Conservation (phyloP, 2,329 filamentous ascomycete genomes). For the Emergomyces orientalis region DNA sequence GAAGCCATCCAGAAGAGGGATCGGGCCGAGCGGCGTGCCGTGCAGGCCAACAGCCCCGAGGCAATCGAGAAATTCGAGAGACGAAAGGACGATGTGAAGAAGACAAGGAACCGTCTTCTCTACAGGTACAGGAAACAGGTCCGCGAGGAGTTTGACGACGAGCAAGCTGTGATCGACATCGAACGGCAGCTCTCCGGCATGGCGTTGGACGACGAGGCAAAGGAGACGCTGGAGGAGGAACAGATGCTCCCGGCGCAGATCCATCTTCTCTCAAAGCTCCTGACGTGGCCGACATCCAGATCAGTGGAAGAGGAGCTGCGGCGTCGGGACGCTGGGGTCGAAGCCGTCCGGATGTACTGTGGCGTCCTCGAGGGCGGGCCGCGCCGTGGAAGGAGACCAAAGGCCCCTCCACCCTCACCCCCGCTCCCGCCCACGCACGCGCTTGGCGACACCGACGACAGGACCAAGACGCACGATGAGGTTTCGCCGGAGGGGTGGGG, state of each 20-base stretch:
- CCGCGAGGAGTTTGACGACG: conserved; percentile 11
- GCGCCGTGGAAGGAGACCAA: neutral
- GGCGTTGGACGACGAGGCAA: conserved; percentile 10
- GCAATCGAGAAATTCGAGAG: conserved; percentile 4
- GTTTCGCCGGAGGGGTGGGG: neutral
- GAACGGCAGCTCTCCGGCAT: conserved; percentile 16
- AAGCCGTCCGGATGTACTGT: conserved; percentile 18
- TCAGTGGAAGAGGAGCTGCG: conserved; percentile 17
- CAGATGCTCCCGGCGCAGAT: conserved; percentile 17
- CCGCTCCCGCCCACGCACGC: neutral
- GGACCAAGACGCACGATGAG: conserved; percentile 1
- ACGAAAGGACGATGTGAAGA: conserved; percentile 13
- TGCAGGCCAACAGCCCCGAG: neutral
- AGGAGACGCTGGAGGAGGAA: conserved; percentile 12
- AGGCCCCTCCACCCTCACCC: neutral
- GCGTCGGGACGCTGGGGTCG: conserved; percentile 16
- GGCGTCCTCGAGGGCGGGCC: conserved; percentile 17
- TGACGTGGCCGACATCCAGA: conserved; percentile 14
- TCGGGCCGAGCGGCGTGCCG: too few species aligned
- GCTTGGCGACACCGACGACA: neutral
- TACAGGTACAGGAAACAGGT: conserved; percentile 13
- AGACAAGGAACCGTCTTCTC: conserved; percentile 10
- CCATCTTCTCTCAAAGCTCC: conserved; percentile 19
- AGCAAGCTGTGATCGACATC: conserved; percentile 17
- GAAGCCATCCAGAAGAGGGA: neutral